Conservation (phyloP, 2,329 filamentous ascomycete genomes). For the Colletotrichum sp. region DNA sequence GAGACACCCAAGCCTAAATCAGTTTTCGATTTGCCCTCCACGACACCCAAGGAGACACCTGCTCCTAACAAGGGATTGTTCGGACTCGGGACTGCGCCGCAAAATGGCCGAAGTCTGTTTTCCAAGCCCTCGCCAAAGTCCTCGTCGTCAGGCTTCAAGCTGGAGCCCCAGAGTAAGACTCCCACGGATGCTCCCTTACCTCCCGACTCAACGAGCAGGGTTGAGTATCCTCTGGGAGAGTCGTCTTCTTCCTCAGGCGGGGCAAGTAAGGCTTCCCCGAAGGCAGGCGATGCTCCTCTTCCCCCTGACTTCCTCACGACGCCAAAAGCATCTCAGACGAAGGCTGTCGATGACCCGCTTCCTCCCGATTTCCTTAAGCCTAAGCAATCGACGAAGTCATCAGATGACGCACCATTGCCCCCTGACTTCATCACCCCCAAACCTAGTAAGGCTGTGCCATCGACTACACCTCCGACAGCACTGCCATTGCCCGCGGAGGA, state of each 20-base stretch:
- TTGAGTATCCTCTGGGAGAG: constrained; percentile 52
- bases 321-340: constrained; percentile 25
- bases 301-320: constrained; percentile 40
- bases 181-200: constrained; percentile 51
- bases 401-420: constrained; percentile 43
- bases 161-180: constrained; percentile 39
- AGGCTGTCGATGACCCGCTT: constrained; percentile 39
- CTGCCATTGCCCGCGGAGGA: constrained; percentile 12
- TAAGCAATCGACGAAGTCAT: constrained; percentile 24
- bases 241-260: constrained; percentile 54
- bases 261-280: constrained; percentile 27
- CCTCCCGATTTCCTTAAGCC: constrained; percentile 39
- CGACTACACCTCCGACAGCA: constrained; percentile 1
- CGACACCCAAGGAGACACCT: constrained; percentile 58
- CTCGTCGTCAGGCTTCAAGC: constrained; percentile 1
- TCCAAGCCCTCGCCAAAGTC: constrained; percentile 20
- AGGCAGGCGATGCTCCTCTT: constrained; percentile 39
- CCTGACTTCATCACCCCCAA: constrained; percentile 37
- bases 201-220: constrained; percentile 61
- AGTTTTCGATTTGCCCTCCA: constrained; percentile 32
- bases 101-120: constrained; percentile 30
- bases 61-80: constrained; percentile 43
- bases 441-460: constrained; percentile 26
- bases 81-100: constrained; percentile 37
- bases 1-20: constrained; percentile 39